Evolutionary conservation across 371 early-diverging fungal species (phyloP).

Genomic region (Rhizopus sp.): DNA sequence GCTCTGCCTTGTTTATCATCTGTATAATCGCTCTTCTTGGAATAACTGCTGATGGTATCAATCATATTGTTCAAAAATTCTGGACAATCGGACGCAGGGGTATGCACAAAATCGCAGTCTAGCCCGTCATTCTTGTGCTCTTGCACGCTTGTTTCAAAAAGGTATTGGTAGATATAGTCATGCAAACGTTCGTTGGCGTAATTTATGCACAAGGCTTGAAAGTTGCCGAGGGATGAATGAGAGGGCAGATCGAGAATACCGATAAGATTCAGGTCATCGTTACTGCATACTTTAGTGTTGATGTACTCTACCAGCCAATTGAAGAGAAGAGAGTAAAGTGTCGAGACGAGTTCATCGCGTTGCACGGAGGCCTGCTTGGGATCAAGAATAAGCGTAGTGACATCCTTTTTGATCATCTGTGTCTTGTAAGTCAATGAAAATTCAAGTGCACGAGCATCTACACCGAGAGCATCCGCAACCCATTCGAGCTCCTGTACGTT

Average conservation of each 20-base stretch:
- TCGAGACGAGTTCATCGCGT: conserved; percentile 72
- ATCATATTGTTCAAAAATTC: conserved; percentile 29
- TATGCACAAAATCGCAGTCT: background rate
- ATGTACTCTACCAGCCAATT: conserved; percentile 87
- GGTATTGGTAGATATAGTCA: conserved; percentile 58
- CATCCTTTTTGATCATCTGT: conserved; percentile 71
- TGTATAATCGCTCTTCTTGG: conserved; percentile 48
- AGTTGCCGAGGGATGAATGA: conserved; percentile 15
- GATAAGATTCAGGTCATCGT: conserved; percentile 61
- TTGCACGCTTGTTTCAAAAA: conserved; percentile 53
- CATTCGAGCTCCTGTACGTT: conserved; percentile 67
- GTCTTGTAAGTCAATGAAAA: conserved; percentile 82
- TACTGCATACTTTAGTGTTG: conserved; percentile 62
- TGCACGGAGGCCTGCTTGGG: conserved; percentile 68
- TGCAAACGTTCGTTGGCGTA: conserved; percentile 82
- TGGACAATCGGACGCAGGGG: conserved; percentile 19
- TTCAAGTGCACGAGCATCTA: conserved; percentile 75
- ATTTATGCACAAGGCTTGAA: conserved; percentile 75
- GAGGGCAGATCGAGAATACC: conserved; percentile 60
- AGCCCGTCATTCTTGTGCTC: conserved; percentile 53
- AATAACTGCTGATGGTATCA: conserved; percentile 27
- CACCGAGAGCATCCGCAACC: conserved; percentile 81
- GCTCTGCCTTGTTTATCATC: conserved; percentile 19
- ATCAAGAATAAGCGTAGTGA: conserved; percentile 82
- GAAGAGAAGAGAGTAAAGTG: conserved; percentile 80